Conservation (phyloP, 805 yeast species). For the Wilhelminamyces savonicus region DNA sequence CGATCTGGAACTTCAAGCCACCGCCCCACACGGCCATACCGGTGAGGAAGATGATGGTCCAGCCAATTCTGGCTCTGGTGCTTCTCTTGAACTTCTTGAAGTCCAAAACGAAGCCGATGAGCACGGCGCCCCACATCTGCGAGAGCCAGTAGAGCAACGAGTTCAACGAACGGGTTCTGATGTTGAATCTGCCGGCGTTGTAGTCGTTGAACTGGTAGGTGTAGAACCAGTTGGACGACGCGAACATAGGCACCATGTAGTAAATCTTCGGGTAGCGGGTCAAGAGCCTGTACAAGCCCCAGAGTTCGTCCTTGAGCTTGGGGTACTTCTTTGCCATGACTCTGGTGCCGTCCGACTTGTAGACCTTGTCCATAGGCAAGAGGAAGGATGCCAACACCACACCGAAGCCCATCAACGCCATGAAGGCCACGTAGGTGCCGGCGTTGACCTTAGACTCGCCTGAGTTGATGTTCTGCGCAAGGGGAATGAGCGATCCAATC, state of each 20-base stretch:
- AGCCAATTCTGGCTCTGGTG: conserved; percentile 43
- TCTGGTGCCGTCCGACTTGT: conserved; percentile 43
- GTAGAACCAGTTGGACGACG: conserved; percentile 61
- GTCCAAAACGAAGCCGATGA: conserved; percentile 46
- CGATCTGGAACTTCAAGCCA: conserved; percentile 43
- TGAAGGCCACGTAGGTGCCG: conserved; percentile 50
- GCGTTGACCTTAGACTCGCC: conserved; percentile 28
- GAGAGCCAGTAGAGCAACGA: conserved; percentile 55
- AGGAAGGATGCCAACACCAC: conserved; percentile 36
- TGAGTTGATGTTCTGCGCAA: conserved; percentile 42
- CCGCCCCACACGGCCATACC: conserved; percentile 55
- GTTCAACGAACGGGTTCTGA: conserved; percentile 57
- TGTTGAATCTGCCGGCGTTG: conserved; percentile 49
- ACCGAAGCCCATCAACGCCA: conserved; percentile 46
- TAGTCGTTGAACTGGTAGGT: conserved; percentile 57
- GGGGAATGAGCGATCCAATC: conserved; percentile 53
- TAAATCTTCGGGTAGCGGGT: conserved; percentile 38
- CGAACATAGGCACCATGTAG: conserved; percentile 54
- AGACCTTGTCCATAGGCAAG: conserved; percentile 45
- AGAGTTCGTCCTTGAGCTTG: conserved; percentile 38
- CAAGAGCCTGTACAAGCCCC: conserved; percentile 33
- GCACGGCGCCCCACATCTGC: conserved; percentile 52
- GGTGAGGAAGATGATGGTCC: conserved; percentile 28
- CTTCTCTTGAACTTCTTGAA: conserved; percentile 33
- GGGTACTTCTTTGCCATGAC: conserved; percentile 43